A percentile compares a stretch with the other conserved stretches of the same genome.
Evolutionary conservation across 2,329 filamentous ascomycete genomes (phyloP).

Genomic region (Trichoderma aggressivum): DNA sequence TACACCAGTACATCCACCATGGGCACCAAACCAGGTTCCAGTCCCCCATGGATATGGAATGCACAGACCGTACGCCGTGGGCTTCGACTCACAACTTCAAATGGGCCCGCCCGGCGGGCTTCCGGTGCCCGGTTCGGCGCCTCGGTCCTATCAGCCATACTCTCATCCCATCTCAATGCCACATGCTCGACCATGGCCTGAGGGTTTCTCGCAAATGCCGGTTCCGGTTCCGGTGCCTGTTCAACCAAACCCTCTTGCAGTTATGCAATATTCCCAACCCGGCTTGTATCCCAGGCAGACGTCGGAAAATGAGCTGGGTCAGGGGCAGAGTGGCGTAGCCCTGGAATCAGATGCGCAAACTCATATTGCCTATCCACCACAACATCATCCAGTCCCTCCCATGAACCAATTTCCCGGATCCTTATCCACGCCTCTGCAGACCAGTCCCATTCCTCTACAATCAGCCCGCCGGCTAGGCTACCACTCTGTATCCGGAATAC

Average conservation of each 20-base stretch:
- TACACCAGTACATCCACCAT: not conserved
- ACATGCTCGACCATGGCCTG: not conserved
- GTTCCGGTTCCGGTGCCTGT: not conserved
- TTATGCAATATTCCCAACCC: not conserved
- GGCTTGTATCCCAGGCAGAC: not conserved
- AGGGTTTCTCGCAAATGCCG: not conserved
- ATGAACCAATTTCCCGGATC: slow-evolving; percentile 20
- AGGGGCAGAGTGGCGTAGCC: slow-evolving; percentile 21
- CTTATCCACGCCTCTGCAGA: slow-evolving; percentile 21
- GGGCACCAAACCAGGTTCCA: not conserved
- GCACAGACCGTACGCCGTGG: slow-evolving; percentile 21
- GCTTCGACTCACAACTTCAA: slow-evolving; percentile 23
- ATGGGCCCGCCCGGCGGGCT: slow-evolving; percentile 23
- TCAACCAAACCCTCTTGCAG: not conserved
- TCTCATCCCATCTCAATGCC: slow-evolving; percentile 16
- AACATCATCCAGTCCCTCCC: slow-evolving; percentile 20
- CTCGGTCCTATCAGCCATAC: slow-evolving; percentile 20
- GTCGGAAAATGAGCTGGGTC: not conserved
- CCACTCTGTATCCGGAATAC: not conserved
- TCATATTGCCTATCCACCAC: slow-evolving; percentile 21
- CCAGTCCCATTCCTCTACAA: not conserved
- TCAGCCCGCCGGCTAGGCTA: slow-evolving; percentile 12
- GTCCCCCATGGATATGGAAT: slow-evolving; percentile 24
- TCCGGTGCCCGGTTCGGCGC: slow-evolving; percentile 25
- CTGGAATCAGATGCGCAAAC: slow-evolving; percentile 25